These are phyloP conservation scores for Cetradonia linearis DNA, from an alignment of 495 filamentous ascomycete genomes.

Conservation along the genomic window DNA sequence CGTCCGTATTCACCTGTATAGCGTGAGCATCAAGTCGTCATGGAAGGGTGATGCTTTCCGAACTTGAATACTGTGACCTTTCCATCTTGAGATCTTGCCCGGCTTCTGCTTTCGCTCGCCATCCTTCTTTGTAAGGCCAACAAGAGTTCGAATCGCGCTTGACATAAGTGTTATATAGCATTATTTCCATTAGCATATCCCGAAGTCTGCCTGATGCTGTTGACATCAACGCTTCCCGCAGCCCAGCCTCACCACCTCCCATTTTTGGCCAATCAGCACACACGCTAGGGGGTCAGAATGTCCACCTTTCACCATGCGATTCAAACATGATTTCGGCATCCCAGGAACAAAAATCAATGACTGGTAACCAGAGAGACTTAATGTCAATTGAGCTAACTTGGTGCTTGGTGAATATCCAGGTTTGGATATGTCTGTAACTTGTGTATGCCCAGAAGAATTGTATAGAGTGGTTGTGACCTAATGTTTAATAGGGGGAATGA, in stretches of 20 bases:
- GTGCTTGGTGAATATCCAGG: no score
- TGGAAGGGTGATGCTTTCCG: background rate
- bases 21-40: background rate
- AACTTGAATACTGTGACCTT: background rate
- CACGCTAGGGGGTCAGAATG: background rate
- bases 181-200: background rate
- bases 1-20: background rate
- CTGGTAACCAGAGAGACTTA: no score
- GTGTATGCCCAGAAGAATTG: no score
- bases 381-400: no score
- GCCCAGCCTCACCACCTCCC: background rate
- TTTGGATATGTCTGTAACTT: no score
- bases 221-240: background rate
- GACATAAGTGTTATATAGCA: background rate
- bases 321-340: no score
- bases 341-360: no score
- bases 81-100: background rate
- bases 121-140: background rate
- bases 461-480: no score
- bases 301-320: background rate
- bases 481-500: no score
- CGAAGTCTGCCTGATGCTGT: background rate
- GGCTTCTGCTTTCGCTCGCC: background rate
- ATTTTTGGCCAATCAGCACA: background rate
- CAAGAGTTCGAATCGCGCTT: background rate